Percentiles rank a stretch among this genome's conserved stretches.
phyloP scores from a whole-genome alignment of 2,329 filamentous ascomycete species.

The Verticillium klebahnii region DNA sequence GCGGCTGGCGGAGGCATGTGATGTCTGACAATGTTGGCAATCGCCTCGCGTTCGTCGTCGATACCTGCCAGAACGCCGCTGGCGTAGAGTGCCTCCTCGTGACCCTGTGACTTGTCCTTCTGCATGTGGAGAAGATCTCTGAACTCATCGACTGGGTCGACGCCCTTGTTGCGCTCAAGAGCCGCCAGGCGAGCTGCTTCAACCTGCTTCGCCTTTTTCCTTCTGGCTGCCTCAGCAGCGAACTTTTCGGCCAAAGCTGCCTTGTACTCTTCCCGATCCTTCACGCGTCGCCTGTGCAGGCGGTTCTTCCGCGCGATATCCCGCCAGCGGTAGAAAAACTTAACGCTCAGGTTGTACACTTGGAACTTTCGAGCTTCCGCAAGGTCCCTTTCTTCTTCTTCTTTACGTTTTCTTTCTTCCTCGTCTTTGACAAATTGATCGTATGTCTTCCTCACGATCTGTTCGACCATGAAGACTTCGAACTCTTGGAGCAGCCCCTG shows the following conservation, averaged over 20 bases:
- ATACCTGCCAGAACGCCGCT: conserved; percentile 37
- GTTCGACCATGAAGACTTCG: conserved; percentile 37
- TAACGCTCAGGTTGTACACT: conserved; percentile 43
- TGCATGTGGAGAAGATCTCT: conserved; percentile 25
- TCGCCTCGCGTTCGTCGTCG: conserved; percentile 28
- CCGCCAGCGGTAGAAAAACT: conserved; percentile 55
- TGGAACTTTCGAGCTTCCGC: conserved; percentile 44
- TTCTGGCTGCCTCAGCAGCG: conserved; percentile 23
- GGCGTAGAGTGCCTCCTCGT: conserved; percentile 33
- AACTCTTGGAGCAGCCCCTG: conserved; percentile 49
- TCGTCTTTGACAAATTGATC: conserved; percentile 33
- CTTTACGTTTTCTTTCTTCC: conserved; percentile 34
- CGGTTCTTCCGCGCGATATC: conserved; percentile 41
- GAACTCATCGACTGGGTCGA: conserved; percentile 30
- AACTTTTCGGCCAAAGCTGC: conserved; percentile 32
- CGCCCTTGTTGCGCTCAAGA: conserved; percentile 3
- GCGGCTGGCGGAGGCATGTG: conserved; percentile 4
- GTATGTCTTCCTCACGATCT: conserved; percentile 38
- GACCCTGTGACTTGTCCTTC: conserved; percentile 21
- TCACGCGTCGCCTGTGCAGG: conserved; percentile 44
- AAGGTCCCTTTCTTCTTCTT: conserved; percentile 43
- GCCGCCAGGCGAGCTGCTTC: conserved; percentile 6
- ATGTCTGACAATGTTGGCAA: conserved; percentile 28
- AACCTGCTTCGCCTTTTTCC: conserved; percentile 24
- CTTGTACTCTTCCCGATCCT: conserved; percentile 45